Percentiles rank a stretch among this genome's conserved stretches.
Conservation (phyloP, 1,139 yeast genomes). For the Scheffersomyces stambukii region DNA sequence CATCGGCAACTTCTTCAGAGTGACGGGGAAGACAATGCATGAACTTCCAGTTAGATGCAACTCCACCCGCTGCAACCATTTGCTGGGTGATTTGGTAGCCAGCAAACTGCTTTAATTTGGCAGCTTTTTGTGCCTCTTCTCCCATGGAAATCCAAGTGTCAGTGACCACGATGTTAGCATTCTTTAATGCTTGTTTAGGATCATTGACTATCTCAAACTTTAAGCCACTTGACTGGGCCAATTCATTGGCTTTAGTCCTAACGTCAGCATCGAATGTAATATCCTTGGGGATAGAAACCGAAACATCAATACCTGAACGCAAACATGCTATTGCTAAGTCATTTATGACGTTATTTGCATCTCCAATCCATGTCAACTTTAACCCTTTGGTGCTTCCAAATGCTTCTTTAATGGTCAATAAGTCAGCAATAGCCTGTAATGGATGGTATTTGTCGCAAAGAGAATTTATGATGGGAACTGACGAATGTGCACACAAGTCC, state of each 20-base stretch:
- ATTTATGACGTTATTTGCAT: slow-evolving; percentile 90
- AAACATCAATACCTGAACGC: slow-evolving; percentile 77
- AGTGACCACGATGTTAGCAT: slow-evolving; percentile 85
- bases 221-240: slow-evolving; percentile 52
- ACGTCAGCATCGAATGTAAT: slow-evolving; percentile 63
- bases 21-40: slow-evolving; percentile 99
- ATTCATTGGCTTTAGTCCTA: slow-evolving; percentile 46
- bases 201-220: slow-evolving; percentile 63
- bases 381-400: slow-evolving; percentile 59
- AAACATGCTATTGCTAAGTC: slow-evolving; percentile 90
- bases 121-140: slow-evolving; percentile 73
- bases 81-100: slow-evolving; percentile 81
- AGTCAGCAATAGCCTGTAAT: slow-evolving; percentile 88
- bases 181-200: slow-evolving; percentile 65
- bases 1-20: slow-evolving; percentile 89
- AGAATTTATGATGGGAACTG: slow-evolving; percentile 90
- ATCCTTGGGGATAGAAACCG: slow-evolving; percentile 78
- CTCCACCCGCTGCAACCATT: slow-evolving; percentile 53
- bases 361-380: slow-evolving; percentile 94
- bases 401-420: slow-evolving; percentile 78
- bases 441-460: slow-evolving; percentile 93
- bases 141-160: slow-evolving; percentile 99
- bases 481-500: slow-evolving; percentile 67
- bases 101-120: slow-evolving; percentile 71
- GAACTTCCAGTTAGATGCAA: slow-evolving; percentile 72